Percentiles rank a stretch among this genome's conserved stretches.
phyloP scores from a whole-genome alignment of 2,329 filamentous ascomycete species.

The Arthroderma sp. region DNA sequence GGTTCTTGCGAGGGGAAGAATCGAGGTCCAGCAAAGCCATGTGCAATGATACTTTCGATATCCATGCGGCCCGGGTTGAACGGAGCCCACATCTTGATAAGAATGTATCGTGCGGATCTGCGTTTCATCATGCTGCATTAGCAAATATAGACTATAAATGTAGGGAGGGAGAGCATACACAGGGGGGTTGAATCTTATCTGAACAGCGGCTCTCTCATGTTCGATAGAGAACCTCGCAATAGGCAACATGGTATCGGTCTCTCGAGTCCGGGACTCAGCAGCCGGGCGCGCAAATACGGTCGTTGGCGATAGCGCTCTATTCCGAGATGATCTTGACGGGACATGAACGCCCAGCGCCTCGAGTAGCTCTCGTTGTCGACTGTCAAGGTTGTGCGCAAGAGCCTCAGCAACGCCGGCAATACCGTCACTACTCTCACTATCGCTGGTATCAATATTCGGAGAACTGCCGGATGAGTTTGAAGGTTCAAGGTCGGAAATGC shows the following conservation, averaged over 20 bases:
- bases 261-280: slow-evolving; percentile 24
- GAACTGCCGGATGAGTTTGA: background rate
- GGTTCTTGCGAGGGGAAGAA: slow-evolving; percentile 63
- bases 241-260: slow-evolving; percentile 55
- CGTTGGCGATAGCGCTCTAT: background rate
- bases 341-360: slow-evolving; percentile 22
- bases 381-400: background rate
- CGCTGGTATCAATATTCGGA: background rate
- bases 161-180: slow-evolving; percentile 23
- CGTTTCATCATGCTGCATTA: slow-evolving; percentile 7
- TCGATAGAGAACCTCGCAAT: slow-evolving; percentile 77
- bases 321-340: background rate
- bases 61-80: slow-evolving; percentile 68
- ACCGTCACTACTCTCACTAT: slow-evolving; percentile 1
- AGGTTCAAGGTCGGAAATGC: background rate
- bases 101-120: slow-evolving; percentile 64
- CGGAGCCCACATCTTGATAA: slow-evolving; percentile 84
- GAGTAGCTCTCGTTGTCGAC: slow-evolving; percentile 22
- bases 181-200: slow-evolving; percentile 56
- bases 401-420: background rate
- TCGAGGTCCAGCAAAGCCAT: slow-evolving; percentile 73
- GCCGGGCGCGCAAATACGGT: background rate
- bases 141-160: background rate
- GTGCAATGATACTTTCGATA: slow-evolving; percentile 71
- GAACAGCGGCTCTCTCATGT: slow-evolving; percentile 70